Evolutionary conservation across 331 rosid genomes (phyloP).

Genomic region (Spiraea crenata): DNA sequence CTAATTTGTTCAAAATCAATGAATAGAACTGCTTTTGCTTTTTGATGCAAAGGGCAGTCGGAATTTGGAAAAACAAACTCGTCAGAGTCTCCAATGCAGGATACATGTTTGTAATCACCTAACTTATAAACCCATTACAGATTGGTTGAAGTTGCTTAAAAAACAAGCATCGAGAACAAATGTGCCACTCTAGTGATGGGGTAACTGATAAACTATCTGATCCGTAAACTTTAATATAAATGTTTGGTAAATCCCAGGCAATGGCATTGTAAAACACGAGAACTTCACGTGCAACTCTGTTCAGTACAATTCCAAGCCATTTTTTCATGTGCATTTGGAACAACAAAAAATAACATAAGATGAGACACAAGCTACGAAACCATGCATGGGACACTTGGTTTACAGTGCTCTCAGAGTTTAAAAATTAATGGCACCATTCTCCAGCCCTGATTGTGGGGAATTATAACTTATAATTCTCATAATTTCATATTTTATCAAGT

Average conservation of each 20-base stretch:
- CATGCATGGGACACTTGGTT: constrained; percentile 48
- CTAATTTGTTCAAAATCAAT: too few species aligned
- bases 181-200: constrained; percentile 16
- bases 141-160: constrained; percentile 17
- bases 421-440: constrained; percentile 28
- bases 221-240: neutral
- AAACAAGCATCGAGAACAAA: constrained; percentile 40
- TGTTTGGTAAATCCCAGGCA: constrained; percentile 33
- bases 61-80: too few species aligned
- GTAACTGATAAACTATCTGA: constrained; percentile 5
- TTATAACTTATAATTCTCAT: too few species aligned
- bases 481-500: too few species aligned
- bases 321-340: constrained; percentile 17
- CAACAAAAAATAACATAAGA: constrained; percentile 20
- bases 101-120: too few species aligned
- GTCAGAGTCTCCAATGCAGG: too few species aligned
- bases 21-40: too few species aligned
- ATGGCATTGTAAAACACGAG: constrained; percentile 78
- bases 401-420: constrained; percentile 26
- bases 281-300: constrained; percentile 82
- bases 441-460: constrained; percentile 14
- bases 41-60: too few species aligned
- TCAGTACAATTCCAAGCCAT: constrained; percentile 39
- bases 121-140: too few species aligned
- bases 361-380: constrained; percentile 32